Base-by-base conservation (phyloP, 331 rosid genomes). In the Erythrophleum ivorense region DNA sequence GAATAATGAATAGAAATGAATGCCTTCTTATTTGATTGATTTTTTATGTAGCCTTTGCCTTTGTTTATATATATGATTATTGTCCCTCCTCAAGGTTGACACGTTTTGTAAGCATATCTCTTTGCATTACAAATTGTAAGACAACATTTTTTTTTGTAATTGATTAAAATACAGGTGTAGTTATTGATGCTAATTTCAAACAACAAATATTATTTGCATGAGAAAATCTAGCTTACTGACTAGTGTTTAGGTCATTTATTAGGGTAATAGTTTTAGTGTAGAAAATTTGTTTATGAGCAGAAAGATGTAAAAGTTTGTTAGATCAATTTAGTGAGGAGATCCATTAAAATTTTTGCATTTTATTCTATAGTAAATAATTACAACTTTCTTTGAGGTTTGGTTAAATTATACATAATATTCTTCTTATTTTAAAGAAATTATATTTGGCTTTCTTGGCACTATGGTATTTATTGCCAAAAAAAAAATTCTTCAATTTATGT, bases 121-220 rank as follows among this genome's bases (percentile, higher is more conserved):
- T 72, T 60, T 45, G 78, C 80, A 64, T 72, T 66, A 34, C 6
- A 46, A 21, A 62, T 18, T 19, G 64, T 34, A 58, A 58, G 34
- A 7, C 34, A 58, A 9, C 64, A n/a, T n/a, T 21, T 58, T 19
- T 54, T 18, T 71, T 73, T 85, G 81, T 65, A 50, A 67, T 83
- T 67, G 73, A 77, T 86, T 80, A 80, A 34, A 71, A 11, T 43
- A 24, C 53, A 46, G 36, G 75, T 67, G 54, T 77, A 49, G 52
- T 72, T 77, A 29, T 73, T 77, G 75, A 33, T 83, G 79, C n/a
- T 71, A 74, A 76, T 80, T 80, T 54, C 24, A 38, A 38, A 18
- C 12, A 38, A 16, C 15, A 38, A 65, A 14, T 13, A 18, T 50
- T 58, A 9, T 58, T 21, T 54, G 60, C 29, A 54, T 6, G 60